Evolutionary conservation across 139 green algal genomes (phyloP).

Genomic region (Deuterostichococcus epilithicus): DNA sequence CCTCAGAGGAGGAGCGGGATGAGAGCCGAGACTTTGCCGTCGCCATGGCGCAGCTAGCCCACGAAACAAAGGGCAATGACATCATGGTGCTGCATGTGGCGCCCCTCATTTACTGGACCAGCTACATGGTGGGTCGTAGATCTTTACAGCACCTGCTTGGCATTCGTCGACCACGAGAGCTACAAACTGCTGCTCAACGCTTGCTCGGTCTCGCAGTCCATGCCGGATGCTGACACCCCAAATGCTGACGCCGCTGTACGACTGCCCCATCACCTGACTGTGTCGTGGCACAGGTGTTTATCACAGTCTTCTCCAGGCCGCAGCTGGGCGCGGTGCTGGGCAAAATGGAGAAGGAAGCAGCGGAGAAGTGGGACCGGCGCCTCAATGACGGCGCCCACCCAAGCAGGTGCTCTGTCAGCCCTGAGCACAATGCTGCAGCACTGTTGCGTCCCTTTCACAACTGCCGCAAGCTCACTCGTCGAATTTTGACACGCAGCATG

Average conservation of each 20-base stretch:
- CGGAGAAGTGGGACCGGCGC: slow-evolving; percentile 17
- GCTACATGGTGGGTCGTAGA: slow-evolving; percentile 46
- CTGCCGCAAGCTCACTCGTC: no score
- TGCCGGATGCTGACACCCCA: no score
- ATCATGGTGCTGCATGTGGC: slow-evolving; percentile 62
- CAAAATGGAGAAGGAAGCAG: slow-evolving; percentile 51
- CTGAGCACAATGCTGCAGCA: no score
- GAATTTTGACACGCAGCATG: no score
- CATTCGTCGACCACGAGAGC: no score
- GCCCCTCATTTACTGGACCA: slow-evolving; percentile 58
- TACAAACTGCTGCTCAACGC: no score
- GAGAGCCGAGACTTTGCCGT: slow-evolving; percentile 27
- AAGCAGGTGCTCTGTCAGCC: slow-evolving; percentile 7
- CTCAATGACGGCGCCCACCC: slow-evolving; percentile 4
- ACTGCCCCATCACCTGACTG: no score
- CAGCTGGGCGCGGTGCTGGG: slow-evolving; percentile 67
- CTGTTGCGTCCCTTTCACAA: no score
- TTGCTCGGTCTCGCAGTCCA: not conserved
- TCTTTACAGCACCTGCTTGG: not conserved
- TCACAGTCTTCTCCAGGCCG: slow-evolving; percentile 46
- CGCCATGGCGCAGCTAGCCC: slow-evolving; percentile 30
- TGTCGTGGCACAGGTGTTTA: slow-evolving; percentile 4
- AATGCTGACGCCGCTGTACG: no score
- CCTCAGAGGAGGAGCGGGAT: not conserved
- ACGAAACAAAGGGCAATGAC: slow-evolving; percentile 39